phyloP scores from a whole-genome alignment of 1,139 yeast genomes.

The Suhomyces kunorum region DNA sequence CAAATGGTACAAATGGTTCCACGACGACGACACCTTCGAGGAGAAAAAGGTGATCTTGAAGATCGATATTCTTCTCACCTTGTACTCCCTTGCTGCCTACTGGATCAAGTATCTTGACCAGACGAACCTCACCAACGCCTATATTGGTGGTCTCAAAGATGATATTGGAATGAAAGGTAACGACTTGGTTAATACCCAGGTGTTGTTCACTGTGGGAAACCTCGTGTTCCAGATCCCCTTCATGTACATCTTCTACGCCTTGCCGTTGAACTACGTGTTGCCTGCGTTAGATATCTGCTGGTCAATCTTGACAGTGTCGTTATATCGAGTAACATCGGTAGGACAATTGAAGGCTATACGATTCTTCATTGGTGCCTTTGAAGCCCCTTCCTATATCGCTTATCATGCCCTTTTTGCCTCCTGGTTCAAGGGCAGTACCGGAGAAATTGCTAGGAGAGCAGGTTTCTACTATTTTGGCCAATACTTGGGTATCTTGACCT shows the following conservation, averaged over 20 bases:
- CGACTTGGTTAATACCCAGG: conserved; percentile 62
- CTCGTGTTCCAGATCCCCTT: conserved; percentile 57
- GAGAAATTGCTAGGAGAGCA: conserved; percentile 61
- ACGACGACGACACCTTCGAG: conserved; percentile 54
- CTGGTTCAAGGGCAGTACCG: conserved; percentile 54
- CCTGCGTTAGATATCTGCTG: conserved; percentile 64
- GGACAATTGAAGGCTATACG: conserved; percentile 56
- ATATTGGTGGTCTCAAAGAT: conserved; percentile 64
- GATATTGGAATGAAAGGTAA: conserved; percentile 64
- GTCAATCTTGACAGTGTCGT: conserved; percentile 64
- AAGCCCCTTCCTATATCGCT: conserved; percentile 60
- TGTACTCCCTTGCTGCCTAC: conserved; percentile 62
- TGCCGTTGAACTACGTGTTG: conserved; percentile 57
- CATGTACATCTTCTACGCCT: conserved; percentile 44
- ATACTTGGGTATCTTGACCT: conserved; percentile 59
- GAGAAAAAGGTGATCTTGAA: conserved; percentile 59
- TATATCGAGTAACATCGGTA: conserved; percentile 48
- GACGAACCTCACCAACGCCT: conserved; percentile 64
- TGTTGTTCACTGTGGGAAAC: conserved; percentile 58
- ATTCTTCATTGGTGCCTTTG: conserved; percentile 63
- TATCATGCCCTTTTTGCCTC: conserved; percentile 62
- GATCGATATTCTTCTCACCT: conserved; percentile 59
- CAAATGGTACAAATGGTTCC: conserved; percentile 68
- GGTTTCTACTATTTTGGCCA: conserved; percentile 64
- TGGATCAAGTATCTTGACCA: conserved; percentile 74